These are phyloP conservation scores for Microascus cirrosus DNA, from an alignment of 2,329 filamentous ascomycete genomes.

Conservation along the genomic window DNA sequence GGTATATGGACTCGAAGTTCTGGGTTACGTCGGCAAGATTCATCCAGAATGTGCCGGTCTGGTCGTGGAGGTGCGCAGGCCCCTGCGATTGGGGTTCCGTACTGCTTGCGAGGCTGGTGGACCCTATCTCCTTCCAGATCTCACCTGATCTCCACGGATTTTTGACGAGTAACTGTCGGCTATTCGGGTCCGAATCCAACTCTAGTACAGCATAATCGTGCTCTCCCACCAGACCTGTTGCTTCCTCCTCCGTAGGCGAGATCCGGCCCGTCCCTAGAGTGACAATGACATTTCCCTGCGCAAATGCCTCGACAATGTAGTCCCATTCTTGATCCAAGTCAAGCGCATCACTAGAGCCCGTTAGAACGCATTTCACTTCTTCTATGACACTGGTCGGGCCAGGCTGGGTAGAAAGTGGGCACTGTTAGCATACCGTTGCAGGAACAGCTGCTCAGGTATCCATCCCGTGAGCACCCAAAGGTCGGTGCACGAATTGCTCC, in stretches of 20 bases:
- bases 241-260: conserved; percentile 63
- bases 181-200: conserved; percentile 50
- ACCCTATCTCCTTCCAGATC: conserved; percentile 26
- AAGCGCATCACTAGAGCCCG: conserved; percentile 54
- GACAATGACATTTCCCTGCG: conserved; percentile 69
- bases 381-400: not conserved
- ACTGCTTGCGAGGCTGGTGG: not conserved
- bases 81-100: not conserved
- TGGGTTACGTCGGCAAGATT: conserved; percentile 76
- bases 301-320: conserved; percentile 63
- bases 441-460: conserved; percentile 91
- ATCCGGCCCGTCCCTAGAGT: conserved; percentile 85
- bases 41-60: conserved; percentile 84
- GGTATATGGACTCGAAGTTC: conserved; percentile 89
- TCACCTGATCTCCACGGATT: conserved; percentile 76
- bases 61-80: conserved; percentile 5
- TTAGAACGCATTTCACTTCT: not conserved
- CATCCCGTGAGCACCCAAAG: conserved; percentile 87
- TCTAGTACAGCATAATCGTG: conserved; percentile 92
- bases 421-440: conserved; percentile 49
- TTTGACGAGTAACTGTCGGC: conserved; percentile 70
- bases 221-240: conserved; percentile 73
- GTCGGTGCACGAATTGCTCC: conserved; percentile 93
- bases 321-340: conserved; percentile 68
- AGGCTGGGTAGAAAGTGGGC: not conserved